A percentile compares a stretch with the other conserved stretches of the same genome.
Conservation (phyloP, 768 basidiomycete species). For the Leucogyrophana mollusca region DNA sequence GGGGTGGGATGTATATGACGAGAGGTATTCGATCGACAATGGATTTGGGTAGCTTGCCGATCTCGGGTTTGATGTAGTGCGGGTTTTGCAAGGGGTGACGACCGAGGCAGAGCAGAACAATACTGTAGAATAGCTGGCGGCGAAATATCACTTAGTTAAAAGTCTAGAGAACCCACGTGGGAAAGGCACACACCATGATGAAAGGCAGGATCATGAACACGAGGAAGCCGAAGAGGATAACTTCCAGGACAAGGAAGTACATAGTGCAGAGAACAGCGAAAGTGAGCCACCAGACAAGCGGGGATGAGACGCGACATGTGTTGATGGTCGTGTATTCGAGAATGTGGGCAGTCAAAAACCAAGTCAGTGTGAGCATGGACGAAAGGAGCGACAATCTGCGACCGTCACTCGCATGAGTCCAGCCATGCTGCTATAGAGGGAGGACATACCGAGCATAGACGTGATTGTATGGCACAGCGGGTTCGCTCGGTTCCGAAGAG, state of each 20-base stretch:
- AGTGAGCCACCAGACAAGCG: conserved; percentile 85
- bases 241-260: conserved; percentile 73
- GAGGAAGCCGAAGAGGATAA: conserved; percentile 70
- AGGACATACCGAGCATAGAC: conserved; percentile 25
- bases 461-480: conserved; percentile 20
- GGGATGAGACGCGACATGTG: conserved; percentile 70
- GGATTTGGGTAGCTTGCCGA: conserved; percentile 69
- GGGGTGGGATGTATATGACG: conserved; percentile 82
- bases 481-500: conserved; percentile 24
- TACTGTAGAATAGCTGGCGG: conserved; percentile 78
- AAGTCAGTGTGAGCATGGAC: conserved; percentile 70
- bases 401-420: conserved; percentile 9
- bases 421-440: conserved; percentile 6
- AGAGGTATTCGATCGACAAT: conserved; percentile 79
- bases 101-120: conserved; percentile 75
- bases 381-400: conserved; percentile 60
- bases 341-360: conserved; percentile 83
- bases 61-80: conserved; percentile 71
- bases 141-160: conserved; percentile 7
- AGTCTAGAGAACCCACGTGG: neutral
- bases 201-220: conserved; percentile 80
- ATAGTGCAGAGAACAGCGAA: conserved; percentile 79
- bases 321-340: conserved; percentile 74
- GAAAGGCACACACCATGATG: conserved; percentile 59
- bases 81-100: conserved; percentile 78